Conservation (phyloP, 2,329 filamentous ascomycete genomes). For the Sclerotinia minor region DNA sequence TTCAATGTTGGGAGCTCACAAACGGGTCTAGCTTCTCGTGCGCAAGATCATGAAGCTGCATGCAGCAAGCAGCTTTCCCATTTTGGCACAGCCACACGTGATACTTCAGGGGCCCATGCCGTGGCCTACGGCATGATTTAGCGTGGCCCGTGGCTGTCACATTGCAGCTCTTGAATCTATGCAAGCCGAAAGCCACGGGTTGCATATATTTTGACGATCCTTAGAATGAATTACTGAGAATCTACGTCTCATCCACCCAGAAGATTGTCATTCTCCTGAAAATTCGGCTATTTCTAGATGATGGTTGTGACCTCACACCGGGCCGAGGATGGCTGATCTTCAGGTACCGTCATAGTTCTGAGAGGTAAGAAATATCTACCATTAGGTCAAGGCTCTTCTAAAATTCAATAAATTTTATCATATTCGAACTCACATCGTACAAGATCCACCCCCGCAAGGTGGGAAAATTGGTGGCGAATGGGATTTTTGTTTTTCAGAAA, state of each 20-base stretch:
- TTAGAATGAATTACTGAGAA: not conserved
- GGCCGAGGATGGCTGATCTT: not conserved
- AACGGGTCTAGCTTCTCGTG: not conserved
- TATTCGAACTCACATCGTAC: not conserved
- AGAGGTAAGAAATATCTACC: not conserved
- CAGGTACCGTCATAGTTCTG: not conserved
- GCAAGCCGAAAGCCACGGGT: not conserved
- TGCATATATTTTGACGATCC: not conserved
- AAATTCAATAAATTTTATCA: not conserved
- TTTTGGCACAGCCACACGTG: not conserved
- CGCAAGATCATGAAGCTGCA: too few relatives aligned
- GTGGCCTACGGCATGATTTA: not conserved
- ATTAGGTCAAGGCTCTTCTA: not conserved
- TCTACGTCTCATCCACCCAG: not conserved
- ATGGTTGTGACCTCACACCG: not conserved
- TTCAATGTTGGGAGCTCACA: not conserved
- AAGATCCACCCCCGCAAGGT: not conserved
- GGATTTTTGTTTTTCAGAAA: constrained; percentile 2
- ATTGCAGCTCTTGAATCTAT: not conserved
- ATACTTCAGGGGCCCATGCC: not conserved
- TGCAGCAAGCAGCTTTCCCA: not conserved
- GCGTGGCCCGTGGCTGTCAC: not conserved
- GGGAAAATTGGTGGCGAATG: not conserved
- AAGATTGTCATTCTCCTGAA: not conserved
- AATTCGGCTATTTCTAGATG: not conserved